Percentiles rank a stretch among this genome's conserved stretches.
phyloP scores from a whole-genome alignment of 257 asterid species.

The Nicotiana obtusifolia region DNA sequence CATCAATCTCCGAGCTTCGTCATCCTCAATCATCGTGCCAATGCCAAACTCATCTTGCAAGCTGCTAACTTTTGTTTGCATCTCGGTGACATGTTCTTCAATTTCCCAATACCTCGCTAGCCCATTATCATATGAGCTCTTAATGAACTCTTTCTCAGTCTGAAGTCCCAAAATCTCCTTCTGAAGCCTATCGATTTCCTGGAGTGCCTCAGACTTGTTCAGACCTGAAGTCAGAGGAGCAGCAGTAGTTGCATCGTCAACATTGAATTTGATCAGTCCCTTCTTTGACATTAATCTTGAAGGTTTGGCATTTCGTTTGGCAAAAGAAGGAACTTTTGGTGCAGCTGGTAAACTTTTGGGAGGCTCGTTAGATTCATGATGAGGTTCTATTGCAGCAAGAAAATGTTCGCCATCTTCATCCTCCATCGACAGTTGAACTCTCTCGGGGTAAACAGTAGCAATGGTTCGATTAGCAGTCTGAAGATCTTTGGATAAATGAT shows the following conservation, averaged over 20 bases:
- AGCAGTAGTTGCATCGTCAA: conserved; percentile 6
- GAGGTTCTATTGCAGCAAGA: not conserved
- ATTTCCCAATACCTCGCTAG: conserved; percentile 36
- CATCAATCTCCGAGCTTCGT: conserved; percentile 41
- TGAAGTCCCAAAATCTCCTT: conserved; percentile 42
- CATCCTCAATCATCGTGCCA: conserved; percentile 39
- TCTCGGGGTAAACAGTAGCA: conserved; percentile 42
- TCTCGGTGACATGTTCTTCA: conserved; percentile 28
- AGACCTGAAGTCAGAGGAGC: conserved; percentile 26
- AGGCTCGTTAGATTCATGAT: not conserved
- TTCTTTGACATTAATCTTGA: conserved; percentile 40
- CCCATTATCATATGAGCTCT: conserved; percentile 34
- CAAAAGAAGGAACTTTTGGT: conserved; percentile 19
- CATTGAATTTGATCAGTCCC: conserved; percentile 25
- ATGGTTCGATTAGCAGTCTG: conserved; percentile 49
- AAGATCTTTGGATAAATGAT: conserved; percentile 44
- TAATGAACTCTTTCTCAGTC: conserved; percentile 39
- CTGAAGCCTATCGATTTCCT: conserved; percentile 34
- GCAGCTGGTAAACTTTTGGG: conserved; percentile 19
- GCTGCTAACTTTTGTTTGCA: conserved; percentile 35
- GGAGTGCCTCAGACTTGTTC: conserved; percentile 33
- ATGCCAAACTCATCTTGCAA: conserved; percentile 49
- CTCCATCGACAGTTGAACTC: conserved; percentile 31
- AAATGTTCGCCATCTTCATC: conserved; percentile 25
- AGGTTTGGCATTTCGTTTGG: conserved; percentile 19